Conservation (phyloP, 2,329 filamentous ascomycete species). For the Thelonectria rubi region DNA sequence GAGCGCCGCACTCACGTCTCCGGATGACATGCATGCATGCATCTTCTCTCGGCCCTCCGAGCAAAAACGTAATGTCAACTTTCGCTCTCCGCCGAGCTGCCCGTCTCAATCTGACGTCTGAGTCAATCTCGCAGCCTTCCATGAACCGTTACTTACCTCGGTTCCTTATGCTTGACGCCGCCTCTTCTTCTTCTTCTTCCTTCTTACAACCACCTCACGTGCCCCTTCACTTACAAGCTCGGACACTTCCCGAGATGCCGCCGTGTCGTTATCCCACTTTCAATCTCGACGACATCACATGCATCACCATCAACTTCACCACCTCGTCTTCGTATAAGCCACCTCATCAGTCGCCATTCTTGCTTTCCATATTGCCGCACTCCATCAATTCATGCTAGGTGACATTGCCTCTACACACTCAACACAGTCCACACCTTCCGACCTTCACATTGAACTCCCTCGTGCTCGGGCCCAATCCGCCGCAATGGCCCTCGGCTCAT, state of each 20-base stretch:
- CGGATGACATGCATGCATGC: background rate
- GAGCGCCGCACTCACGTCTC: slow-evolving; percentile 2
- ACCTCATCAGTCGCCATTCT: background rate
- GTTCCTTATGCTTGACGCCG: too few relatives aligned
- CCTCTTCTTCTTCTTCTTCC: too few relatives aligned
- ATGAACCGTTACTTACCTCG: too few relatives aligned
- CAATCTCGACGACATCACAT: slow-evolving; percentile 14
- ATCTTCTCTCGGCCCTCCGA: slow-evolving; percentile 6
- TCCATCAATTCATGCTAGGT: too few relatives aligned
- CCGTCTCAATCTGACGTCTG: background rate
- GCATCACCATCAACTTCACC: slow-evolving; percentile 3
- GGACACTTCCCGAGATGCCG: slow-evolving; percentile 33
- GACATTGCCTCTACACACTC: too few relatives aligned
- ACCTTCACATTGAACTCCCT: background rate
- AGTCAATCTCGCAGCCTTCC: background rate
- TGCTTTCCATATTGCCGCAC: too few relatives aligned
- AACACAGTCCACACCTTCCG: background rate
- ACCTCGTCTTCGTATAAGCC: slow-evolving; percentile 1
- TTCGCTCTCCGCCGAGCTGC: background rate
- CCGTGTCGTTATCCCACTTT: slow-evolving; percentile 7
- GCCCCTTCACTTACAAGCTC: slow-evolving; percentile 13
- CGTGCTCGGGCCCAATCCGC: background rate
- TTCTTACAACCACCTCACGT: background rate
- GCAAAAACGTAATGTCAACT: background rate
- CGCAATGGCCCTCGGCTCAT: slow-evolving; percentile 20